phyloP scores from a whole-genome alignment of 257 asterid genomes.

The Datura wrightii region DNA sequence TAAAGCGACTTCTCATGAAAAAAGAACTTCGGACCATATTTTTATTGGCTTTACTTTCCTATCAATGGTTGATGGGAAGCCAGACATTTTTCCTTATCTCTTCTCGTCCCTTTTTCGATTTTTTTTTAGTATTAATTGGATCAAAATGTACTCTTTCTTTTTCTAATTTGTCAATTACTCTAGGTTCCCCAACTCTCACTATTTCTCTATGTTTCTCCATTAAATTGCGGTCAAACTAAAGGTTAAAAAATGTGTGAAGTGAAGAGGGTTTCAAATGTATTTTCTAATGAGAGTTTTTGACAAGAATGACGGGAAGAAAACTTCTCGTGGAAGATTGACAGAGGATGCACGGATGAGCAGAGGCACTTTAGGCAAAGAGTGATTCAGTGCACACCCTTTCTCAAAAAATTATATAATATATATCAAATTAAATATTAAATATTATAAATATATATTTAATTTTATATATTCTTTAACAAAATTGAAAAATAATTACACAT shows the following conservation, averaged over 20 bases:
- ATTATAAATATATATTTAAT: no score
- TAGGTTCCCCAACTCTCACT: not conserved
- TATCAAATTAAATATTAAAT: no score
- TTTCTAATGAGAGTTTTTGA: conserved; percentile 5
- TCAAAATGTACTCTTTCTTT: not conserved
- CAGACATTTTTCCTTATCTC: not conserved
- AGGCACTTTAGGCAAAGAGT: no score
- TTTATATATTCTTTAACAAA: no score
- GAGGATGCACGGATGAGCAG: no score
- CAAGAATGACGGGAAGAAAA: not conserved
- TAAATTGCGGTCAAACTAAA: not conserved
- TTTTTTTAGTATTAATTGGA: not conserved
- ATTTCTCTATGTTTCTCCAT: not conserved
- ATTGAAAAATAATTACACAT: no score
- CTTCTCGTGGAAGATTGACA: not conserved
- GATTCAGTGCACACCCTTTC: no score
- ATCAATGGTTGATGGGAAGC: not conserved
- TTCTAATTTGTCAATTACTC: not conserved
- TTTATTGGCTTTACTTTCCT: not conserved
- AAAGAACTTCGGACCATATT: not conserved
- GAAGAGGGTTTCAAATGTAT: not conserved
- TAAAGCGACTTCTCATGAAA: conserved; percentile 5
- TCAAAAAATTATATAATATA: no score
- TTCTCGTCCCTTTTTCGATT: not conserved
- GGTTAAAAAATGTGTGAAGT: not conserved